Percentiles rank a stretch among this genome's conserved stretches.
These are phyloP conservation scores for Pseudodiploospora longispora DNA, from an alignment of 2,329 filamentous ascomycete genomes.

Conservation along the genomic window DNA sequence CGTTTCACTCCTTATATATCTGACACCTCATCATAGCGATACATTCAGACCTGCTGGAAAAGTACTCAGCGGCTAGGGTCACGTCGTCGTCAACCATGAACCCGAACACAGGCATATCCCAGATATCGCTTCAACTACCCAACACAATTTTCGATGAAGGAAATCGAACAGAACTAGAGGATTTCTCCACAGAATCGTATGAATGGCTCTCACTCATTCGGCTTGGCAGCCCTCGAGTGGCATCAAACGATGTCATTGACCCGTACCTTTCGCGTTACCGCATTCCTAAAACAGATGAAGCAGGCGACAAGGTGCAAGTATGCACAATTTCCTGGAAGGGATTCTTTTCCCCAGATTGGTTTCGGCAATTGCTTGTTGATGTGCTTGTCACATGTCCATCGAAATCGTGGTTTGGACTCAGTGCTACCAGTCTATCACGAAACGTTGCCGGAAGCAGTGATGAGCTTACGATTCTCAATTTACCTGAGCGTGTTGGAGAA, in stretches of 20 bases:
- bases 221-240: slow-evolving; percentile 57
- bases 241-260: slow-evolving; percentile 51
- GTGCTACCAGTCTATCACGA: slow-evolving; percentile 42
- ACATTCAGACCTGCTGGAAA: slow-evolving; percentile 39
- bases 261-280: slow-evolving; percentile 61
- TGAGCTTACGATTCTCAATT: slow-evolving; percentile 47
- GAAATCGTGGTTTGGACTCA: slow-evolving; percentile 48
- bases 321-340: slow-evolving; percentile 53
- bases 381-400: slow-evolving; percentile 34
- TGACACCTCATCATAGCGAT: slow-evolving; percentile 26
- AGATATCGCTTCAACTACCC: slow-evolving; percentile 18
- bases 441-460: slow-evolving; percentile 34
- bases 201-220: slow-evolving; percentile 69
- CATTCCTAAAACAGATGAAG: slow-evolving; percentile 35
- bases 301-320: slow-evolving; percentile 22
- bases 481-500: slow-evolving; percentile 39
- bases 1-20: not conserved
- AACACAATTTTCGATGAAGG: slow-evolving; percentile 21
- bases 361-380: slow-evolving; percentile 38
- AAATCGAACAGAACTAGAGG: slow-evolving; percentile 47
- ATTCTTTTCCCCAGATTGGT: slow-evolving; percentile 47
- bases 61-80: slow-evolving; percentile 35
- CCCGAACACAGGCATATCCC: slow-evolving; percentile 12
- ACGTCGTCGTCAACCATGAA: slow-evolving; percentile 20
- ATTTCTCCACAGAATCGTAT: slow-evolving; percentile 55